Conservation (phyloP, 2,329 filamentous ascomycete species). For the Fusarium siculi region DNA sequence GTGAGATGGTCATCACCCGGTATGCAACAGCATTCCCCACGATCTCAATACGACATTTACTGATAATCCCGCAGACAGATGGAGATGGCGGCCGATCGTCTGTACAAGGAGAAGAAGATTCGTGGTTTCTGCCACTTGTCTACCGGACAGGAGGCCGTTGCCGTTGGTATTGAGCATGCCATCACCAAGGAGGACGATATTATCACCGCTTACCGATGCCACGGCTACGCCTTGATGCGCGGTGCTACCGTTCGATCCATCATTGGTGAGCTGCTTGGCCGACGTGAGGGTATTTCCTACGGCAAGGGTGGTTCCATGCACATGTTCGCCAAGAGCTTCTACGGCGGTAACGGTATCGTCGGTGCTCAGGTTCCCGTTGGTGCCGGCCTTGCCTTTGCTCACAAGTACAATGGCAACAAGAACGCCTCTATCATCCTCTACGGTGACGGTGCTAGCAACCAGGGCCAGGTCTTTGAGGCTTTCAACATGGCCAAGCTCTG, state of each 20-base stretch:
- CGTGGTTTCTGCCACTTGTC: conserved; percentile 99
- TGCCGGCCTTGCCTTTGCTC: conserved; percentile 94
- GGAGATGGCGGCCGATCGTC: conserved; percentile 98
- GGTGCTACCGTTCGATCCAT: conserved; percentile 90
- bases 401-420: conserved; percentile 91
- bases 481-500: conserved; percentile 99
- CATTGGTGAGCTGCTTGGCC: conserved; percentile 94
- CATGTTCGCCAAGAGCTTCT: conserved; percentile 99
- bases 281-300: conserved; percentile 95
- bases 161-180: conserved; percentile 95
- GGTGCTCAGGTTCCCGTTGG: conserved; percentile 98
- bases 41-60: conserved; percentile 20
- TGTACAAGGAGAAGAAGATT: conserved; percentile 99
- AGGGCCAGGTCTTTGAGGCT: conserved; percentile 99
- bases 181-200: conserved; percentile 91
- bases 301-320: conserved; percentile 99
- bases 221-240: conserved; percentile 98
- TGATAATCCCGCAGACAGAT: conserved; percentile 77
- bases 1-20: conserved; percentile 95
- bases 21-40: conserved; percentile 59
- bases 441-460: conserved; percentile 98
- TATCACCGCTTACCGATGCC: conserved; percentile 98
- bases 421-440: conserved; percentile 91
- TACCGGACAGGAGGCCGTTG: conserved; percentile 96
- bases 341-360: conserved; percentile 98